Evolutionary conservation across 2,329 filamentous ascomycete genomes (phyloP).

Genomic region (Paraconiothyrium brasiliense): DNA sequence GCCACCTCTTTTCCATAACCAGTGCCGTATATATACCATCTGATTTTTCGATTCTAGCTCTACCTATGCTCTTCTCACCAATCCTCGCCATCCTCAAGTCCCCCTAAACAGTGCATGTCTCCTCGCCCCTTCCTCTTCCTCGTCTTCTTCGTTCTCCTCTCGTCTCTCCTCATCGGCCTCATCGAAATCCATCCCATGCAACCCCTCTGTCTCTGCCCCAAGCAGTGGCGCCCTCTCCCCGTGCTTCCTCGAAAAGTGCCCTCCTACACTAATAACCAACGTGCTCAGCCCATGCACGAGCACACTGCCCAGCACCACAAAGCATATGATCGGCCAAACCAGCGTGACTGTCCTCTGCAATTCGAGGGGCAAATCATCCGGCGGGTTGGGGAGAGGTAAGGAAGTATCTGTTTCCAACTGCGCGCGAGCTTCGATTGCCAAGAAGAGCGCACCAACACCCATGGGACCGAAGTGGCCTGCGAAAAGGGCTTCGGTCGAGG

Average conservation of each 20-base stretch:
- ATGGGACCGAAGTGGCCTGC: slow-evolving; percentile 67
- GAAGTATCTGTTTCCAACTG: slow-evolving; percentile 61
- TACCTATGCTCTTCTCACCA: not conserved
- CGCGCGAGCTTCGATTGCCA: slow-evolving; percentile 64
- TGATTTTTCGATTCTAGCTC: not conserved
- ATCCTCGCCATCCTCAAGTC: not conserved
- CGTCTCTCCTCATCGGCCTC: slow-evolving; percentile 41
- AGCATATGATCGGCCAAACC: slow-evolving; percentile 65
- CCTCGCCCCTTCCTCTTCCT: slow-evolving; percentile 6
- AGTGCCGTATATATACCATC: no score
- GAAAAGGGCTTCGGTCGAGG: slow-evolving; percentile 63
- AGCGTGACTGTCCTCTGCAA: slow-evolving; percentile 53
- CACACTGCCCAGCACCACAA: slow-evolving; percentile 63
- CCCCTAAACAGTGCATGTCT: slow-evolving; percentile 1
- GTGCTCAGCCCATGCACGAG: slow-evolving; percentile 65
- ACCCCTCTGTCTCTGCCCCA: slow-evolving; percentile 59
- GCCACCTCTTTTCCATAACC: no score
- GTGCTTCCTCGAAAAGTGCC: slow-evolving; percentile 58
- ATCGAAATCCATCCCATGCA: slow-evolving; percentile 62
- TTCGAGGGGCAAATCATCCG: slow-evolving; percentile 44
- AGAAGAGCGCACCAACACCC: slow-evolving; percentile 65
- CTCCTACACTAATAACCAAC: slow-evolving; percentile 58
- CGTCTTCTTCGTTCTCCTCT: slow-evolving; percentile 24
- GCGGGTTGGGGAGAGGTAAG: slow-evolving; percentile 56
- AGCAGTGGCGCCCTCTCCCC: slow-evolving; percentile 61